Evolutionary conservation across 2,329 filamentous ascomycete genomes (phyloP), one percentile per base, ranked within the genome.

Genomic region (Cladosporium oxysporum): DNA sequence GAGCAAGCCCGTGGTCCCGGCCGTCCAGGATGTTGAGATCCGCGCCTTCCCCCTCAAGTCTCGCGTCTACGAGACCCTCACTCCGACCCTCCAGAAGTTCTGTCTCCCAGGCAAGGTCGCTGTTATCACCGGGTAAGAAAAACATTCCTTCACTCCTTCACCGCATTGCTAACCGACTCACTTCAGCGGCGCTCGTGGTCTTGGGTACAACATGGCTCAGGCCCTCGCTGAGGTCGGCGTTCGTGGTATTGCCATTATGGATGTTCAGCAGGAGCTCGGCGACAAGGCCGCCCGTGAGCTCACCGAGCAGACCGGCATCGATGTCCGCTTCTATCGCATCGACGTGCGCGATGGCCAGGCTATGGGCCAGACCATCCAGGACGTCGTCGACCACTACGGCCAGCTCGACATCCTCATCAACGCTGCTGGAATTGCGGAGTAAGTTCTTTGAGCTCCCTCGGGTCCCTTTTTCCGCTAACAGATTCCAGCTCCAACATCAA

Each of bases 191-290:
- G 91, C 90, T 68, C 89, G 90, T 72, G 90, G 91, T 75, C 83
- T 93, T 6, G 91, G 91, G 59, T 91, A 91, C 83, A 84, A 90
- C 81, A 93, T 93, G 88, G 90, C 90, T 58, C 87, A 89, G 68
- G 91, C 90, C 65, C 89, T 91, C 69, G 88, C 89, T 58, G 90
- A 93, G 80, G 90, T 89, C 62, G 90, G 91, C 66, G 88, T 90
- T 59, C 88, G 89, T 79, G 88, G 88, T 59, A 85, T 93, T 64
- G 84, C 89, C 74, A 90, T 93, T 75, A 88, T 93, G 74, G 90
- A 93, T 73, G 88, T 90, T 70, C 91, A 92, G 82, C 87, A 91
- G 79, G 87, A 91, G 71, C 84, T 91, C 16, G 91, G 90, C 31
- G 89, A 91, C 72, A 82, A 87, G 74, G 83, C 90, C 2, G 90